Evolutionary conservation across 2,329 filamentous ascomycete genomes (phyloP).

Genomic region (Talaromyces sp.): DNA sequence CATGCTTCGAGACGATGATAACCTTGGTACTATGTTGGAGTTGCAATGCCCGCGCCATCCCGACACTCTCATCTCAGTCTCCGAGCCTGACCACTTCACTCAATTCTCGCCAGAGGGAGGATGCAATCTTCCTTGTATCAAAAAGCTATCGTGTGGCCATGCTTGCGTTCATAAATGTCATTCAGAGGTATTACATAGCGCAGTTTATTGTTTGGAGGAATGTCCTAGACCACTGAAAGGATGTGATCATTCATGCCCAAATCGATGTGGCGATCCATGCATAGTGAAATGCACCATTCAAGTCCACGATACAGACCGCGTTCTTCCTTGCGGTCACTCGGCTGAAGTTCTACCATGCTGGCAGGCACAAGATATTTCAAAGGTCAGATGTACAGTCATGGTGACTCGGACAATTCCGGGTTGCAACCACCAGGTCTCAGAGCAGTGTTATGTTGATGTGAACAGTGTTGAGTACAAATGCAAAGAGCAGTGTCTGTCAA

Average conservation of each 20-base stretch:
- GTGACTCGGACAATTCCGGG: conserved; percentile 47
- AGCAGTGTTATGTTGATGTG: conserved; percentile 42
- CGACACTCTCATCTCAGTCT: conserved; percentile 45
- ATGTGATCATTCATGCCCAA: conserved; percentile 39
- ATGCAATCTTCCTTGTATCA: conserved; percentile 47
- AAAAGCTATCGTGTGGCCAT: conserved; percentile 42
- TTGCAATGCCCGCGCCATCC: conserved; percentile 58
- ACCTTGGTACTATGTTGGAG: conserved; percentile 47
- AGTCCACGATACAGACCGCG: conserved; percentile 20
- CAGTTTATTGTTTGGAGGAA: conserved; percentile 35
- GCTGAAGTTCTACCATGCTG: conserved; percentile 26
- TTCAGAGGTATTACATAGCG: conserved; percentile 36
- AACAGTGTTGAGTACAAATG: conserved; percentile 46
- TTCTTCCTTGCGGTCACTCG: conserved; percentile 26
- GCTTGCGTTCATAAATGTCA: conserved; percentile 41
- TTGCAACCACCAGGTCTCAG: conserved; percentile 50
- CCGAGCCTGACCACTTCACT: conserved; percentile 53
- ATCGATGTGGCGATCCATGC: conserved; percentile 37
- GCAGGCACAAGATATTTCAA: conserved; percentile 37
- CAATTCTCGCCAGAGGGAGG: conserved; percentile 56
- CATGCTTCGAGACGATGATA: conserved; percentile 43
- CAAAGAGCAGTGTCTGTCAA: conserved; percentile 37
- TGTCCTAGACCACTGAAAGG: conserved; percentile 30
- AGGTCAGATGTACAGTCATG: conserved; percentile 43
- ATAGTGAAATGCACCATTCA: conserved; percentile 25